A percentile compares a stretch with the other conserved stretches of the same genome.
phyloP scores from a whole-genome alignment of 2,329 filamentous ascomycete genomes.

The Alternaria tenuissima region DNA sequence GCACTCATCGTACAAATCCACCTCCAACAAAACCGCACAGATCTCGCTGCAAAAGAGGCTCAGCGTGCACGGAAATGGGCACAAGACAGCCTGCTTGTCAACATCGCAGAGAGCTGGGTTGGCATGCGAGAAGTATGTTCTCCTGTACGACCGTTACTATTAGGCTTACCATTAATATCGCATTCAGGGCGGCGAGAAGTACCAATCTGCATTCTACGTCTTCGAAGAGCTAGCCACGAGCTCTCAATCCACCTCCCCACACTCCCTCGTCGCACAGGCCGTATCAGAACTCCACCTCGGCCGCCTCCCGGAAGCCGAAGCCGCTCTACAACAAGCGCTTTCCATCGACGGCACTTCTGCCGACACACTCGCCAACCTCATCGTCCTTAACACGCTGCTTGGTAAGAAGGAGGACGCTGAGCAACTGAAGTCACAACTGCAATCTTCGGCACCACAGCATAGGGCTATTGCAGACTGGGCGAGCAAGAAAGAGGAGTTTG shows the following conservation, averaged over 20 bases:
- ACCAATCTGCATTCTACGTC: conserved; percentile 97
- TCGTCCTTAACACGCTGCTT: conserved; percentile 79
- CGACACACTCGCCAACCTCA: conserved; percentile 80
- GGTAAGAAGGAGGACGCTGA: conserved; percentile 70
- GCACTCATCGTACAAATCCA: conserved; percentile 92
- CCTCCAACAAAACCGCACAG: conserved; percentile 87
- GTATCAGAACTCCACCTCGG: conserved; percentile 92
- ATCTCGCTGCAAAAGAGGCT: conserved; percentile 91
- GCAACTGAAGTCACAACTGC: conserved; percentile 63
- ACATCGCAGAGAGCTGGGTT: conserved; percentile 95
- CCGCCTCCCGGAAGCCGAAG: conserved; percentile 85
- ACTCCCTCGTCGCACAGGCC: conserved; percentile 84
- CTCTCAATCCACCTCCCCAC: conserved; percentile 77
- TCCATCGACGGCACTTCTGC: conserved; percentile 74
- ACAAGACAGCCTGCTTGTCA: conserved; percentile 91
- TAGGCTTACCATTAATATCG: conserved; percentile 25
- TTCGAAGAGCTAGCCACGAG: conserved; percentile 95
- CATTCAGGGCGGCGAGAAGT: conserved; percentile 85
- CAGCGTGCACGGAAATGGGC: conserved; percentile 88
- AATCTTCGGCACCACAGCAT: conserved; percentile 71
- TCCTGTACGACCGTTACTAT: background rate
- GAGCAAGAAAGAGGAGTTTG: conserved; percentile 88
- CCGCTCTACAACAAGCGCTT: conserved; percentile 81
- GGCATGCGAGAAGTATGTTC: conserved; percentile 79
- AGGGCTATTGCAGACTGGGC: conserved; percentile 75